Base-by-base conservation (phyloP, 139 green algal genomes). In the Chlorella sp. region DNA sequence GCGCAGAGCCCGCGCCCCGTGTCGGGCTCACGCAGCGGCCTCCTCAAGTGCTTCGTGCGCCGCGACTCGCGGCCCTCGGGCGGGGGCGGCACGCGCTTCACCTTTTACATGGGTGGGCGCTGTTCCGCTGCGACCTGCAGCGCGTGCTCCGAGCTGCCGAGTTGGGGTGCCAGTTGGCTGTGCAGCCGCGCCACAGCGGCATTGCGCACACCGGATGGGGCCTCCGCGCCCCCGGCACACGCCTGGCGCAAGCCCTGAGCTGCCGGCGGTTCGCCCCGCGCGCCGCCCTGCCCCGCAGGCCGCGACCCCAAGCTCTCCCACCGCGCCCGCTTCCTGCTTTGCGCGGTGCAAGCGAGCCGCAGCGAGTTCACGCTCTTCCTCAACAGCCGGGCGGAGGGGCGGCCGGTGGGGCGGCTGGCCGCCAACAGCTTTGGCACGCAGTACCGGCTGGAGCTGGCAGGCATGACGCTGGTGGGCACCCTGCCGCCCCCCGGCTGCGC, bases 11-110 rank as follows among this genome's bases (percentile, higher is more conserved):
- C 63, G 42, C 51, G 55, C 55, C 38, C 38, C n/a, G 64, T 66
- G 17, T 35, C 31, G 5, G 79, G 62, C 45, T 77, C 56, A 14
- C 45, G 56, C 15, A 77, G 55, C 38, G 72, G 72, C 33, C 67
- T 88, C 45, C 73, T 83, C 19, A 79, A 80, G 55, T 87, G 80
- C 56, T 88, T 79, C 61, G 67, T 87, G 74, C 45, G 68, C 45
- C 73, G 79, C 35, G 81, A 87, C 23, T 29, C 38, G 33, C 64
- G 33, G 31, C 19, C 53, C 31, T n/a, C 50, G 14, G 31, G 11
- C 48, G n/a, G n/a, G n/a, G 72, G 75, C 42, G 53, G 36, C 31
- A 31, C 33, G 19, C 60, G 70, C 45, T 87, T 79, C 67, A 58
- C 42, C 11, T 63, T 87, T 19, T 73, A 62, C 64, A 70, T 74